These are phyloP conservation scores for Claviceps sp. DNA, from an alignment of 2,329 filamentous ascomycete genomes.

Conservation along the genomic window DNA sequence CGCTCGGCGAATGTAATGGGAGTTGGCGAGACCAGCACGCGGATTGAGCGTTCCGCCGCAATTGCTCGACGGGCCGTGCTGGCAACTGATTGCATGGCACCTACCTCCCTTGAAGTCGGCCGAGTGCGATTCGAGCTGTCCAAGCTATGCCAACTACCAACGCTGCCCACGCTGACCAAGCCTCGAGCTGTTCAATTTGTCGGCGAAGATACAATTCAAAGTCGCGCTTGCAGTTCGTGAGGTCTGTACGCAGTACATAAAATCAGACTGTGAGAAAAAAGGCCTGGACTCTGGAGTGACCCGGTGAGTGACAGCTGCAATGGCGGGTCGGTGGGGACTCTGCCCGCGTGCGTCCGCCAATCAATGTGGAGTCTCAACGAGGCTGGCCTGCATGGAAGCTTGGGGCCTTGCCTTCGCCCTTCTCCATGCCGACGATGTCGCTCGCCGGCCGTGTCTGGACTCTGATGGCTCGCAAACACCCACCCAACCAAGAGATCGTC, in stretches of 20 bases:
- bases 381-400: background rate
- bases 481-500: background rate
- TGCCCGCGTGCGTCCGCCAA: background rate
- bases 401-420: background rate
- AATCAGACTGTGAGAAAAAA: background rate
- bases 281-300: background rate
- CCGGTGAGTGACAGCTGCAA: background rate
- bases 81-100: constrained; percentile 6
- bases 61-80: constrained; percentile 7
- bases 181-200: too few relatives aligned
- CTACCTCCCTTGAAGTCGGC: background rate
- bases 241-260: background rate
- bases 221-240: too few relatives aligned
- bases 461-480: background rate
- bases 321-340: background rate
- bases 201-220: too few relatives aligned
- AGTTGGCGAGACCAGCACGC: constrained; percentile 36
- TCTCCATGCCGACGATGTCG: background rate
- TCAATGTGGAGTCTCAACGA: background rate
- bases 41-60: constrained; percentile 28
- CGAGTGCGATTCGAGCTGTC: background rate
- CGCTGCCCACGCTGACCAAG: too few relatives aligned
- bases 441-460: background rate
- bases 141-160: too few relatives aligned
- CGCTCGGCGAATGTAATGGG: constrained; percentile 40